Conservation (phyloP, 805 yeast genomes). For the Ascoidea asiatica region DNA sequence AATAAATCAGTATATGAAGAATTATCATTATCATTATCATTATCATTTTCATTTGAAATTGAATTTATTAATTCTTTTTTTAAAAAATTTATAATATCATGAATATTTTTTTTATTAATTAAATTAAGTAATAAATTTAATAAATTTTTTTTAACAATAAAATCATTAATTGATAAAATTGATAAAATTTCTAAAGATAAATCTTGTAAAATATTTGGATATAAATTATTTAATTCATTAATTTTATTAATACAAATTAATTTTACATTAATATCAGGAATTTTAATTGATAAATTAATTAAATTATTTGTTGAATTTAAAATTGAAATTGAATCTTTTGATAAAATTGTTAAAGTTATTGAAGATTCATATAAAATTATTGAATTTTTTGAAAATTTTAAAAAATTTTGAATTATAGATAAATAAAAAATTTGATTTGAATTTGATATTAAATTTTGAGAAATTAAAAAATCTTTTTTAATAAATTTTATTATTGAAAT, state of each 20-base stretch:
- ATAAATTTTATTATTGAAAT: constrained; percentile 86
- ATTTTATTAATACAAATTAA: constrained; percentile 83
- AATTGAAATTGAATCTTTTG: constrained; percentile 44
- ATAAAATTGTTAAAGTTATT: constrained; percentile 51
- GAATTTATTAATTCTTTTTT: constrained; percentile 73
- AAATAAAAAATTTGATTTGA: no score
- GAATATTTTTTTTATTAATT: constrained; percentile 79
- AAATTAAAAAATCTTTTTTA: constrained; percentile 58
- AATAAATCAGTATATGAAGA: constrained; percentile 80
- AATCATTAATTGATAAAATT: constrained; percentile 74
- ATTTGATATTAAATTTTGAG: constrained; percentile 52
- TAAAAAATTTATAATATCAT: constrained; percentile 81
- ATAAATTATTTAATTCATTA: constrained; percentile 53
- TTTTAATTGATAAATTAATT: constrained; percentile 79
- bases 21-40: constrained; percentile 61
- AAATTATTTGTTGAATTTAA: constrained; percentile 74
- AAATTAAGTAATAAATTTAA: constrained; percentile 71
- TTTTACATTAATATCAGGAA: constrained; percentile 91
- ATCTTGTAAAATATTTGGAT: constrained; percentile 77
- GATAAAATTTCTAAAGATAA: constrained; percentile 76
- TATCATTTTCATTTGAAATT: constrained; percentile 36
- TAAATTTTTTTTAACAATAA: constrained; percentile 84
- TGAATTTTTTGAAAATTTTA: constrained; percentile 47
- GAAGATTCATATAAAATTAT: constrained; percentile 89
- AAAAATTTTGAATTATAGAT: constrained; percentile 54